Percentiles rank a stretch among this genome's conserved stretches.
Evolutionary conservation across 495 filamentous ascomycete species (phyloP).

Genomic region (Umbilicaria muhlenbergii): DNA sequence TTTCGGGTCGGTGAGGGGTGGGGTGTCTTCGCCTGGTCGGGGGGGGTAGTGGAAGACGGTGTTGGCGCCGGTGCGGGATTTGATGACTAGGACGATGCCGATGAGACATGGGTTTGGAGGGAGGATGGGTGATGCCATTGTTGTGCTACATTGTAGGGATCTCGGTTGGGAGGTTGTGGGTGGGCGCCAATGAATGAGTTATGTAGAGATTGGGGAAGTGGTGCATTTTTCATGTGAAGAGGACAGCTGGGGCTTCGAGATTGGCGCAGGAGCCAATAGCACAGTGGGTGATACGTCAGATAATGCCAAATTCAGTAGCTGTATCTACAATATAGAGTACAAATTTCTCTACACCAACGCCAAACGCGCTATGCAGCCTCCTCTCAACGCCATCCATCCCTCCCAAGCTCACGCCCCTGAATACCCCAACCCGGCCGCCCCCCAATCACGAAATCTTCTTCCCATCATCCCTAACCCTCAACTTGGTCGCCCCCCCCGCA

Average conservation of each 20-base stretch:
- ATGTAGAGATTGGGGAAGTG: no score
- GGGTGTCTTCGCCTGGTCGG: slow-evolving; percentile 27
- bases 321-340: background rate
- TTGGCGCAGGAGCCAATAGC: no score
- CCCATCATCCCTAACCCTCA: slow-evolving; percentile 4
- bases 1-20: no score
- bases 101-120: slow-evolving; percentile 51
- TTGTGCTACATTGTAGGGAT: no score
- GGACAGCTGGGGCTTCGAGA: no score
- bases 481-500: slow-evolving; percentile 1
- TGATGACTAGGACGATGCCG: slow-evolving; percentile 65
- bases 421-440: background rate
- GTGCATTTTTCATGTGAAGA: no score
- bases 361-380: background rate
- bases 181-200: no score
- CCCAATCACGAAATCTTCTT: slow-evolving; percentile 3
- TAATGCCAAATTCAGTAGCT: no score
- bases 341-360: background rate
- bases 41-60: slow-evolving; percentile 90
- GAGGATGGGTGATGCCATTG: slow-evolving; percentile 33
- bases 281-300: no score
- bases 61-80: slow-evolving; percentile 63
- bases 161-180: no score
- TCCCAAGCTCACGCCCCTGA: background rate
- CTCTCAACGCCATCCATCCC: background rate